These are phyloP conservation scores for Aechmea fasciata DNA, from an alignment of 176 grass and related monocot genomes.

Conservation along the genomic window DNA sequence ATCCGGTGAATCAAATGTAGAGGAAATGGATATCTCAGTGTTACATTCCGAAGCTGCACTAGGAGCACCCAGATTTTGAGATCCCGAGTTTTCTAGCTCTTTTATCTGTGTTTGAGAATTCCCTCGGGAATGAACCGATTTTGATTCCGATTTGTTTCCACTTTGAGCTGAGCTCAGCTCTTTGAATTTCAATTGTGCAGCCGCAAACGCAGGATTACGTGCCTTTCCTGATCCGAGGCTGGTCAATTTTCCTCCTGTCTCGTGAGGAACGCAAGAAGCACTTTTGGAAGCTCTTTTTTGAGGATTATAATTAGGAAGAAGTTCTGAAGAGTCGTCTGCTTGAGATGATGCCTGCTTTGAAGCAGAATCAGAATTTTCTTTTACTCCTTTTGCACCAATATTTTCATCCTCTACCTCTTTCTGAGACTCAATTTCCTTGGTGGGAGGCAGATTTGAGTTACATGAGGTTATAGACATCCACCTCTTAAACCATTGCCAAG, in stretches of 20 bases:
- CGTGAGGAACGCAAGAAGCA: not conserved
- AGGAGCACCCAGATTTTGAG: not conserved
- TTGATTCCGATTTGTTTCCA: not conserved
- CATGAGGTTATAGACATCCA: constrained; percentile 18
- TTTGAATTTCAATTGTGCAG: constrained; percentile 20
- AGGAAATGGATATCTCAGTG: constrained; percentile 22
- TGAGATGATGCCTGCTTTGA: not conserved
- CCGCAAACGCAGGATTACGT: constrained; percentile 16
- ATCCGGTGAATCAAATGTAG: constrained; percentile 12
- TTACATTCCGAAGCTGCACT: constrained; percentile 14
- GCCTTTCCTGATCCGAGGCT: not conserved
- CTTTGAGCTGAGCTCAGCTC: not conserved
- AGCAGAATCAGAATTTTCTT: not conserved
- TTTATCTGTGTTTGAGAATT: not conserved
- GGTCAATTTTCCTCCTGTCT: constrained; percentile 5
- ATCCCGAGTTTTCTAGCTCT: not conserved
- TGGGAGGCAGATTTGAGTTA: not conserved
- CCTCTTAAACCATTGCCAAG: constrained; percentile 16
- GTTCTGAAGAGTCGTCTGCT: not conserved
- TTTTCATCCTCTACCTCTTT: not conserved
- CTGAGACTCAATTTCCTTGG: not conserved
- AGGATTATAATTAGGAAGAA: no score
- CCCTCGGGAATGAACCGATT: not conserved
- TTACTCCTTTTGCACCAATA: not conserved
- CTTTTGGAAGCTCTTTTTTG: not conserved